phyloP scores from a whole-genome alignment of 805 yeast species.

The Metschnikowia lochheadii region DNA sequence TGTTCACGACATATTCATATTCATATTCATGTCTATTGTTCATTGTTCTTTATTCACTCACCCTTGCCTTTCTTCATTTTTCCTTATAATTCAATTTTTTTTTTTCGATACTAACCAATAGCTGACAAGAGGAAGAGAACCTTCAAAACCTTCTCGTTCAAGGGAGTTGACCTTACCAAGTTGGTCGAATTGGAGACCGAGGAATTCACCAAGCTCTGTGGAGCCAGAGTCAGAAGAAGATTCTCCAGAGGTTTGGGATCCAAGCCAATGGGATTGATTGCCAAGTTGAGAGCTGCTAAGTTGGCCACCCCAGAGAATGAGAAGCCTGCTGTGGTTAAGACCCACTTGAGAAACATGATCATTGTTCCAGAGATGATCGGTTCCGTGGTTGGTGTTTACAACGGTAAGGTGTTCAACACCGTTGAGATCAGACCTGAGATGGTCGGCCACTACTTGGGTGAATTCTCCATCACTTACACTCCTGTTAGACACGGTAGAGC shows the following conservation, averaged over 20 bases:
- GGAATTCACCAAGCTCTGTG: conserved; percentile 94
- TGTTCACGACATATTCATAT: no score
- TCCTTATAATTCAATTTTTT: no score
- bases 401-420: conserved; percentile 99
- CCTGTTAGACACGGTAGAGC: conserved; percentile 99
- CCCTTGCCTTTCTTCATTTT: no score
- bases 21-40: no score
- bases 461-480: conserved; percentile 98
- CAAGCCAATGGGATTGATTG: conserved; percentile 93
- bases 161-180: conserved; percentile 96
- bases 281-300: conserved; percentile 97
- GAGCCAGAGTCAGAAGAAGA: conserved; percentile 99
- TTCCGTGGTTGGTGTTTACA: conserved; percentile 97
- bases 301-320: conserved; percentile 84
- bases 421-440: conserved; percentile 99
- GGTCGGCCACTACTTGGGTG: conserved; percentile 99
- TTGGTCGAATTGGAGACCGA: conserved; percentile 91
- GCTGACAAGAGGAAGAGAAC: conserved; percentile 78
- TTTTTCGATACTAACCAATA: conserved; percentile 18
- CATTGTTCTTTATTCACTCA: no score
- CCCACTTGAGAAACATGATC: conserved; percentile 99
- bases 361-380: conserved; percentile 99
- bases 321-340: conserved; percentile 97
- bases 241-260: conserved; percentile 95
- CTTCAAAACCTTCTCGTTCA: conserved; percentile 96